A percentile compares a stretch with the other conserved stretches of the same genome.
phyloP scores from a whole-genome alignment of 108 stramenopile species.

The Phaeodactylum tricornutum region DNA sequence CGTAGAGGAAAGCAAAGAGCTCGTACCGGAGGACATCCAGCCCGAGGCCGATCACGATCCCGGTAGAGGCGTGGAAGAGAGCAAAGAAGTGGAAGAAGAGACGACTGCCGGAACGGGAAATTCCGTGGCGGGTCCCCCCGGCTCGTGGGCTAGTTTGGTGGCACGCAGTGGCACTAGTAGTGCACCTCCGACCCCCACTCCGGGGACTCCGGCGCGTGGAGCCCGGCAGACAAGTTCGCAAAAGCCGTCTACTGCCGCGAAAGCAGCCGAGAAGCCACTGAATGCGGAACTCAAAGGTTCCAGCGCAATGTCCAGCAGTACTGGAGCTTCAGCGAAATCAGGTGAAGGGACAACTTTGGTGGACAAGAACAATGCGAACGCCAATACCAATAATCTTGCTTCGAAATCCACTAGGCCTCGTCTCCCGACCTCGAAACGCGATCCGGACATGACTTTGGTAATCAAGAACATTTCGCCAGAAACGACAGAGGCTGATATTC shows the following conservation, averaged over 20 bases:
- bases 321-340: no score
- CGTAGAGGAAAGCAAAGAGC: constrained; percentile 35
- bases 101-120: constrained; percentile 23
- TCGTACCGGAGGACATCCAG: not conserved
- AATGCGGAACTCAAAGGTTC: constrained; percentile 6
- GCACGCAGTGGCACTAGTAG: constrained; percentile 33
- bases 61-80: constrained; percentile 2
- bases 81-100: constrained; percentile 14
- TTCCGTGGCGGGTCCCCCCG: constrained; percentile 31
- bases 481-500: constrained; percentile 61
- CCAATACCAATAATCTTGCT: no score
- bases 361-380: no score
- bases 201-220: constrained; percentile 6
- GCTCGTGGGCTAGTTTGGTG: constrained; percentile 79
- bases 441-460: constrained; percentile 74
- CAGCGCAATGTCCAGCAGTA: no score
- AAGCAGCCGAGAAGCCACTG: constrained; percentile 6
- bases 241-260: constrained; percentile 9
- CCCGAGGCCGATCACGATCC: not conserved
- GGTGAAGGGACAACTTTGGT: constrained; percentile 5
- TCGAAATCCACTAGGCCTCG: not conserved
- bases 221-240: constrained; percentile 6
- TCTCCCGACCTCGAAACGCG: constrained; percentile 27
- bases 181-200: constrained; percentile 12
- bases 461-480: constrained; percentile 67